Conservation (phyloP, 2,329 filamentous ascomycete genomes). For the Ascochyta fabae region DNA sequence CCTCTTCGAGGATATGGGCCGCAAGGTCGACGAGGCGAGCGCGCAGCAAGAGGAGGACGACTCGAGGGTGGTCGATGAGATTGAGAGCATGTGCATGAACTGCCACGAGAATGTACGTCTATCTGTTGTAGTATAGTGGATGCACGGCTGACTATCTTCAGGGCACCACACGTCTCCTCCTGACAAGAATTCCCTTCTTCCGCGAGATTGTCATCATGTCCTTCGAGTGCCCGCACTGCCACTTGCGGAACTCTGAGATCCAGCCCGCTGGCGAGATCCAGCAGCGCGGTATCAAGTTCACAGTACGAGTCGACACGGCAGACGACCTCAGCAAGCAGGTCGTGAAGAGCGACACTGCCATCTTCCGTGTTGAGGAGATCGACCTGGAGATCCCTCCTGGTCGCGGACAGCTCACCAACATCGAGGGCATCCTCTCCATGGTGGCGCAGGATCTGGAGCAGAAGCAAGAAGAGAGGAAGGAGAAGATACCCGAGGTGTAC, state of each 20-base stretch:
- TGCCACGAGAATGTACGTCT: slow-evolving; percentile 56
- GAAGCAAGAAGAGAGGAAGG: slow-evolving; percentile 82
- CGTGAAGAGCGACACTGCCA: slow-evolving; percentile 87
- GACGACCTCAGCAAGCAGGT: slow-evolving; percentile 85
- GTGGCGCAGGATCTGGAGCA: slow-evolving; percentile 81
- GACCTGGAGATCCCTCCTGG: slow-evolving; percentile 93
- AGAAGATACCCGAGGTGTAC: slow-evolving; percentile 77
- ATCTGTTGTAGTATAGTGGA: not conserved
- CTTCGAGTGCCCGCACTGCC: slow-evolving; percentile 89
- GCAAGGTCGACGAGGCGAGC: slow-evolving; percentile 54
- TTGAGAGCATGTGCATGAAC: slow-evolving; percentile 63
- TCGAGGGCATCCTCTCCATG: slow-evolving; percentile 83
- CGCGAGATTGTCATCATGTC: slow-evolving; percentile 98
- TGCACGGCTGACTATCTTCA: slow-evolving; percentile 48
- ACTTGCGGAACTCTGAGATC: slow-evolving; percentile 90
- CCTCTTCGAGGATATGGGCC: slow-evolving; percentile 60
- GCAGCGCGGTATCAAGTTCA: slow-evolving; percentile 83
- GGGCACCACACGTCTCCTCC: slow-evolving; percentile 84
- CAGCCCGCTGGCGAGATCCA: slow-evolving; percentile 93
- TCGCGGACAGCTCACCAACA: slow-evolving; percentile 88
- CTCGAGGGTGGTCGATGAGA: slow-evolving; percentile 59
- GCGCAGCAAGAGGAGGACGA: slow-evolving; percentile 45
- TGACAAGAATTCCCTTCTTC: slow-evolving; percentile 95
- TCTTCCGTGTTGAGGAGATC: slow-evolving; percentile 86
- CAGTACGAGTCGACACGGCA: slow-evolving; percentile 74